A percentile compares a stretch with the other conserved stretches of the same genome.
These are phyloP conservation scores for Flaveria bidentis DNA, from an alignment of 129 eudicot species.

Conservation along the genomic window DNA sequence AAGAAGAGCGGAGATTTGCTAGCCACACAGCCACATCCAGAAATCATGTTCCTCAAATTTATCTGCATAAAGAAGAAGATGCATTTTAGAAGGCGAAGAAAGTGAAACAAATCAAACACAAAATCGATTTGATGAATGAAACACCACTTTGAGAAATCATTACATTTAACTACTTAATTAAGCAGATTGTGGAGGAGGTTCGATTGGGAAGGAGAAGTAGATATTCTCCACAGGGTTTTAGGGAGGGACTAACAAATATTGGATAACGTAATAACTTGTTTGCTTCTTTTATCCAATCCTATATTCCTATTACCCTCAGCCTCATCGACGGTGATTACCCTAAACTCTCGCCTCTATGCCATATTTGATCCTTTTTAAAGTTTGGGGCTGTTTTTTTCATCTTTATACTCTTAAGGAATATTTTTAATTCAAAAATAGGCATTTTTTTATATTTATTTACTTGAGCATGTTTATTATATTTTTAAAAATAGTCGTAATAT, in stretches of 20 bases:
- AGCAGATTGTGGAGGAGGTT: background rate
- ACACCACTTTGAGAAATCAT: background rate
- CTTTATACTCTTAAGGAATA: background rate
- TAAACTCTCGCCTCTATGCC: background rate
- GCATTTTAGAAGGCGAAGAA: background rate
- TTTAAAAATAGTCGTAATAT: too few relatives aligned
- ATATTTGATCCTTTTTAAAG: background rate
- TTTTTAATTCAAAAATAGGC: background rate
- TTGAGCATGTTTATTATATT: too few relatives aligned
- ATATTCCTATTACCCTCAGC: background rate
- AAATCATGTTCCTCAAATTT: slow-evolving; percentile 24
- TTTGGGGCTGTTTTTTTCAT: background rate
- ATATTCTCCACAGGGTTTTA: slow-evolving; percentile 25
- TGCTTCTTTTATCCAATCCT: background rate
- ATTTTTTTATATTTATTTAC: too few relatives aligned
- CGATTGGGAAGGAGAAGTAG: background rate
- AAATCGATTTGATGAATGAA: slow-evolving; percentile 14
- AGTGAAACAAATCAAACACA: slow-evolving; percentile 12
- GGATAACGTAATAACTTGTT: slow-evolving; percentile 29
- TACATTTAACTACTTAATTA: slow-evolving; percentile 8
- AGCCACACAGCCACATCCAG: slow-evolving; percentile 37
- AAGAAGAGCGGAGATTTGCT: slow-evolving; percentile 30
- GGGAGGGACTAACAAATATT: slow-evolving; percentile 26
- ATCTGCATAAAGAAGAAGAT: slow-evolving; percentile 17
- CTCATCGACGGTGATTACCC: background rate